Evolutionary conservation across 257 asterid genomes (phyloP).

Genomic region (Striga asiatica): DNA sequence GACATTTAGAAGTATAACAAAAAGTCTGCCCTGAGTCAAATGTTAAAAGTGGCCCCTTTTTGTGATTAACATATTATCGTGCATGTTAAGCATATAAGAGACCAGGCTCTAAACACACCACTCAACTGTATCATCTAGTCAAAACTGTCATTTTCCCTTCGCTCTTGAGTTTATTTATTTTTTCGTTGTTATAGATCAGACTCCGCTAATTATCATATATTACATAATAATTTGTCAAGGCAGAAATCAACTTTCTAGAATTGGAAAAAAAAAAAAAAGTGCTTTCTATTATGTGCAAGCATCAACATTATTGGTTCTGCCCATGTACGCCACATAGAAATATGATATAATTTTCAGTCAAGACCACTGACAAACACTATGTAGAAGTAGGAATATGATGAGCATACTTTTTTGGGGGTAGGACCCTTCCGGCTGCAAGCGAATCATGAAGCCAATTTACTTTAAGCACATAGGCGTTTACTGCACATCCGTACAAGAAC

Average conservation of each 20-base stretch:
- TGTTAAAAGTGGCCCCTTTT: too few species aligned
- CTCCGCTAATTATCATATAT: background rate
- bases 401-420: constrained; percentile 57
- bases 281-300: background rate
- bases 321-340: constrained; percentile 3
- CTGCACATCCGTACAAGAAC: constrained; percentile 78
- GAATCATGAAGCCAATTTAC: constrained; percentile 74
- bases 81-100: background rate
- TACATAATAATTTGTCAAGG: background rate
- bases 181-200: background rate
- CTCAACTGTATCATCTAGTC: background rate
- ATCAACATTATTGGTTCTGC: background rate
- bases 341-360: constrained; percentile 2
- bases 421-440: constrained; percentile 42
- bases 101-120: too few species aligned
- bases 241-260: background rate
- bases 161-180: background rate
- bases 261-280: background rate
- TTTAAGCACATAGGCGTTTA: constrained; percentile 50
- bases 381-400: constrained; percentile 11
- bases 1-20: too few species aligned
- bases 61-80: too few species aligned
- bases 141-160: background rate
- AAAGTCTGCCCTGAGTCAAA: too few species aligned
- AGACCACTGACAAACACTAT: background rate